phyloP scores from a whole-genome alignment of 2,329 filamentous ascomycete genomes.

The Monosporascus ibericus region DNA sequence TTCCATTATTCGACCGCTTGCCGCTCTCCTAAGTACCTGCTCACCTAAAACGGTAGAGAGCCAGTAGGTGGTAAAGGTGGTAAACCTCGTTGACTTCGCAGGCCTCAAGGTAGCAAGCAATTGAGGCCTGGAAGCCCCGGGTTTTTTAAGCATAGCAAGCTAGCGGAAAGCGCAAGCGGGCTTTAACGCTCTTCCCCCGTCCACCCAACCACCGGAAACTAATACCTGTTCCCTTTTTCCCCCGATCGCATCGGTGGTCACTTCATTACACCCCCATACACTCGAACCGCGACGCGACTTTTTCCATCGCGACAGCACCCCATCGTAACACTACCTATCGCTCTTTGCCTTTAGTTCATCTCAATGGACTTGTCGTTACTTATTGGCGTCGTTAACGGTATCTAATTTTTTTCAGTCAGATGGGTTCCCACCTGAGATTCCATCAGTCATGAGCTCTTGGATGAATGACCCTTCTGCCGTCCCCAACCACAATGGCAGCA shows the following conservation, averaged over 20 bases:
- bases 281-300: constrained; percentile 35
- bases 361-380: constrained; percentile 34
- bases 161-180: neutral
- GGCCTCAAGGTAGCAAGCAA: no score
- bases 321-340: constrained; percentile 32
- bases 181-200: neutral
- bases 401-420: constrained; percentile 31
- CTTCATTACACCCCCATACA: constrained; percentile 29
- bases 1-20: neutral
- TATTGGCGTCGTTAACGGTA: constrained; percentile 36
- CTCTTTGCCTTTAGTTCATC: constrained; percentile 28
- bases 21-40: neutral
- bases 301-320: constrained; percentile 35
- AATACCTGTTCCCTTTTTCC: constrained; percentile 2
- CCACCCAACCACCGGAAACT: neutral
- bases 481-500: constrained; percentile 65
- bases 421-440: constrained; percentile 41
- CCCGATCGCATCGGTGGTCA: constrained; percentile 23
- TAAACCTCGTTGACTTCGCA: neutral
- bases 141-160: neutral
- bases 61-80: no score
- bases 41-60: neutral
- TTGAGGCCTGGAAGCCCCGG: no score
- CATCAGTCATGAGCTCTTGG: constrained; percentile 63
- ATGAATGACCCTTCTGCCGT: constrained; percentile 61